Percentiles rank a stretch among this genome's conserved stretches.
These are phyloP conservation scores for Euptelea pleiosperma DNA, from an alignment of 164 flowering plant genomes.

Conservation along the genomic window DNA sequence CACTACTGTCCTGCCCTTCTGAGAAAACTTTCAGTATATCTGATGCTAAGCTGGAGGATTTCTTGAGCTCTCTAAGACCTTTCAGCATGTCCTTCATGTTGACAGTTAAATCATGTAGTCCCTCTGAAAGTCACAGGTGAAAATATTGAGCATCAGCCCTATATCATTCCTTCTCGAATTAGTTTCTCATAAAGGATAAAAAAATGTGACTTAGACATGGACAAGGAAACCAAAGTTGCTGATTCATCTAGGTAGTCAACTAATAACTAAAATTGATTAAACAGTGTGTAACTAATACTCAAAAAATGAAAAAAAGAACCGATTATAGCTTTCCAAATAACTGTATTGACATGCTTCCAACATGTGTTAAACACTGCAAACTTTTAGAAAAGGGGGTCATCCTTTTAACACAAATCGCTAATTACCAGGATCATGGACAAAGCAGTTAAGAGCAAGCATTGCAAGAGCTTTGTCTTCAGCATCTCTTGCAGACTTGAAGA, in stretches of 20 bases:
- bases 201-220: neutral
- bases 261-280: neutral
- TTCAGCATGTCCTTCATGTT: conserved; percentile 58
- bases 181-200: neutral
- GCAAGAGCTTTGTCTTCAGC: conserved; percentile 64
- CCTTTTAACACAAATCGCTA: conserved; percentile 1
- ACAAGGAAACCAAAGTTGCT: neutral
- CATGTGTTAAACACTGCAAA: neutral
- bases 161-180: neutral
- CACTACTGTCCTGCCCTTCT: conserved; percentile 50
- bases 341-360: neutral
- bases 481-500: conserved; percentile 55
- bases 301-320: neutral
- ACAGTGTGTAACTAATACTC: too few relatives aligned
- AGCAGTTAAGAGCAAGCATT: conserved; percentile 67
- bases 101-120: conserved; percentile 42
- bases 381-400: too few relatives aligned
- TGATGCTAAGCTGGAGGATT: conserved; percentile 50
- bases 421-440: conserved; percentile 61
- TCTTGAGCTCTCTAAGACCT: conserved; percentile 65
- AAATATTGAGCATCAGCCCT: neutral
- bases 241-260: neutral
- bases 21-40: conserved; percentile 61
- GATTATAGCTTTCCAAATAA: too few relatives aligned
- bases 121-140: conserved; percentile 54